Base-by-base conservation (phyloP, 2,329 filamentous ascomycete species). In the Fusarium guadeloupense region DNA sequence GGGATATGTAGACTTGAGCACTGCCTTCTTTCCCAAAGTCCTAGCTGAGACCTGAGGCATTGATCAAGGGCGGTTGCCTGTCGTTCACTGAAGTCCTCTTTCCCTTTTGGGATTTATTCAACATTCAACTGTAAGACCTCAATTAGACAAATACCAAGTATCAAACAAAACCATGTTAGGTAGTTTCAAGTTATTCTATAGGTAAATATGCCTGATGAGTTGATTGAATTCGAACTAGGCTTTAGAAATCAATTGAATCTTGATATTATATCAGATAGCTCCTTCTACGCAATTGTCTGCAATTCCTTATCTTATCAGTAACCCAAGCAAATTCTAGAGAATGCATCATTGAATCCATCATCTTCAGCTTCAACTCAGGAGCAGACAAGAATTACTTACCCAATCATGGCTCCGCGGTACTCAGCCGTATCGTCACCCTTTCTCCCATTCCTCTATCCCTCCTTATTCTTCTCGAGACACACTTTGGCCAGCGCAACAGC, bases 381-480 rank as follows among this genome's bases (percentile, higher is more conserved):
- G 38, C n/a, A n/a, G n/a, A n/a, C n/a, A n/a, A n/a, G n/a, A n/a
- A 35, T 66, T 41, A 40, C 26, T 46, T 28, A 9, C 33, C 12
- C 17, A 19, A 50, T 31, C 47, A 75, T 75, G 72, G 68, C 70
- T 38, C 64, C 67, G 16, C 66, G 71, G 41, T 74, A 68, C 44
- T 56, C 69, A 12, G 54, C 50, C 21, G 30, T 54, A 10, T 59
- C 63, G 2, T 61, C 66, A 6, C 72, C 71, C 2, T 54, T 76
- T 17, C 66, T 69, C 8, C 67, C 68, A 8, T 85, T 85, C 62
- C 77, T 85, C 5, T 84, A 85, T 50, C 83, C 83, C 9, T 77
- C 77, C 0, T 64, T 83, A 3, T 77, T 77, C 52, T 71, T 55
- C 10, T 41, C 64, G 33, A 63, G 55, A 46, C 56, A 54, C 34